Base-by-base conservation (phyloP, 345 rosid species). In the Durio zibethinus region DNA sequence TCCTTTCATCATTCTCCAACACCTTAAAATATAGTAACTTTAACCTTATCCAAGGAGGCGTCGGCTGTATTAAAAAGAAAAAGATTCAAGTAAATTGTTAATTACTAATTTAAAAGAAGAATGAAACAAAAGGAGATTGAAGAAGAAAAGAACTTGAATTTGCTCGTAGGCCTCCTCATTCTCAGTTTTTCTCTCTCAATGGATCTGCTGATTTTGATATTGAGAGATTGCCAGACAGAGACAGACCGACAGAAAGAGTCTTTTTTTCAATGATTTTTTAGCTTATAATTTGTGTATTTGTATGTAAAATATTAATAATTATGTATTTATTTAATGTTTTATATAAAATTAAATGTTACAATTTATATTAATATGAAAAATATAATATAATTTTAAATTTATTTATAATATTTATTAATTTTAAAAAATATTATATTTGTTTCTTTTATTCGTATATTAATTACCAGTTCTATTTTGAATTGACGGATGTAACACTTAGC, bases 1-100 rank as follows among this genome's bases (percentile, higher is more conserved):
- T n/a, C 83, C 88, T 82, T 90, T 90, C 93, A 86, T 88, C 75
- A 70, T 68, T 23, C 57, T 40, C 43, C 12, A 50, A 50, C 60
- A 48, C 57, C 25, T 29, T 0, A 10, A 10, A 20, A 48, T 18
- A 48, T 47, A 8, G 59, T 47, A 70, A 70, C 10, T 48, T 18
- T 27, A 70, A 47, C 56, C 56, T 27, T 69, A 3, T 70, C 16
- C 48, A 48, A 52, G 75, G 31, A 70, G 59, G 42, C 42, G 14
- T 71, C 29, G 60, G 27, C 60, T 50, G 60, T 20, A 71, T 31
- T 31, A 15, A n/a, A n/a, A n/a, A 70, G 16, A 48, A 9, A 47
- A 70, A 47, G 18, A 27, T 8, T 48, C 6, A 10, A 48, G 59
- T 31, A 48, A 70, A 29, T 29, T 8, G 18, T 31, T 8, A 25